phyloP scores from a whole-genome alignment of 208 protist species.

The Trypanosoma melophagium region DNA sequence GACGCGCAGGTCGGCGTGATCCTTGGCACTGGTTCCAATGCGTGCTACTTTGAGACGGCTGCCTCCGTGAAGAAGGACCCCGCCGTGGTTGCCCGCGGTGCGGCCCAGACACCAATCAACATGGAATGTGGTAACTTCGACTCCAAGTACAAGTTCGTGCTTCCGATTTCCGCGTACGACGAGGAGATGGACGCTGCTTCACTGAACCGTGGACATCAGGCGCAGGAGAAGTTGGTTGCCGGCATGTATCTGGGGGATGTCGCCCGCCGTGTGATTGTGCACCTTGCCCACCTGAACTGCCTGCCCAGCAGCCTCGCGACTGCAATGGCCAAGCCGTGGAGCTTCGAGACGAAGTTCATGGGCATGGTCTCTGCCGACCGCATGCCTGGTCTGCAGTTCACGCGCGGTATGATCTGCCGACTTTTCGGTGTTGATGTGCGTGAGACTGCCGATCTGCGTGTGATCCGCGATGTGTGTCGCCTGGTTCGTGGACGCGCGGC shows the following conservation, averaged over 20 bases:
- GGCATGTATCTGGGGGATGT: slow-evolving; percentile 92
- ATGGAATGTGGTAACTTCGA: slow-evolving; percentile 93
- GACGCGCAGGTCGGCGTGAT: slow-evolving; percentile 82
- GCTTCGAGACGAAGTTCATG: slow-evolving; percentile 60
- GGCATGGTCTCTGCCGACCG: slow-evolving; percentile 64
- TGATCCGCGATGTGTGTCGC: slow-evolving; percentile 64
- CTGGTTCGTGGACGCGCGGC: slow-evolving; percentile 78
- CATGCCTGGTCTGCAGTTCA: slow-evolving; percentile 74
- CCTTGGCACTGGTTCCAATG: slow-evolving; percentile 90
- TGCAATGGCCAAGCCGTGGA: slow-evolving; percentile 43
- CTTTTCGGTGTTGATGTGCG: slow-evolving; percentile 52
- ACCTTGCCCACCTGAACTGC: slow-evolving; percentile 47
- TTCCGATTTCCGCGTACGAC: slow-evolving; percentile 78
- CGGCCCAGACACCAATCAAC: slow-evolving; percentile 73
- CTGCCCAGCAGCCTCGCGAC: slow-evolving; percentile 44
- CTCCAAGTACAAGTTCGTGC: slow-evolving; percentile 67
- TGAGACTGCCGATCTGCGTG: slow-evolving; percentile 43
- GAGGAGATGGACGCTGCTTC: slow-evolving; percentile 64
- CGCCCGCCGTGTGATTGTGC: slow-evolving; percentile 57
- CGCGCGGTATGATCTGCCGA: slow-evolving; percentile 45
- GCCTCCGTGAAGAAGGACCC: slow-evolving; percentile 75
- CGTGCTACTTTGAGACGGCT: slow-evolving; percentile 87
- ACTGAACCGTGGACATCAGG: slow-evolving; percentile 65
- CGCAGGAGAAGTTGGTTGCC: slow-evolving; percentile 89
- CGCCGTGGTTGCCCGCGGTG: slow-evolving; percentile 44